These are phyloP conservation scores for Thuidium tamariscinum DNA, from an alignment of 225 moss, liverwort and hornwort species.

Conservation along the genomic window DNA sequence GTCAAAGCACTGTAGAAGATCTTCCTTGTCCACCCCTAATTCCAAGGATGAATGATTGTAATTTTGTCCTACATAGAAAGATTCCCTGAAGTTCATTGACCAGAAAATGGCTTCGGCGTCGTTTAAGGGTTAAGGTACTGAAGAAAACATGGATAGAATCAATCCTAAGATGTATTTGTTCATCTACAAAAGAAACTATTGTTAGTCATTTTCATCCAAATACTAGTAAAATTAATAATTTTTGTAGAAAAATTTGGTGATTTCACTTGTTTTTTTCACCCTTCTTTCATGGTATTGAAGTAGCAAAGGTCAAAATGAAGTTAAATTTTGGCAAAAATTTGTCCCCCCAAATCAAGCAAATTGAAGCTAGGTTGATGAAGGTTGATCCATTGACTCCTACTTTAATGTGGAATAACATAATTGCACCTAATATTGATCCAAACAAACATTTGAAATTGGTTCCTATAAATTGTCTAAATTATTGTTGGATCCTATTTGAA, in stretches of 20 bases:
- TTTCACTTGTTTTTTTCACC: background rate
- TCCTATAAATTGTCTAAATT: background rate
- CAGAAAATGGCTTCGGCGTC: too few relatives aligned
- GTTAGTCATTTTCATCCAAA: background rate
- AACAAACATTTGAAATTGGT: background rate
- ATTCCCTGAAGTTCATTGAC: too few relatives aligned
- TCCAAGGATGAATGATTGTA: too few relatives aligned
- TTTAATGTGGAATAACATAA: background rate
- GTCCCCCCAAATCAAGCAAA: accelerated
- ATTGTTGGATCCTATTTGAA: background rate
- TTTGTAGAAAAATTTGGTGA: background rate
- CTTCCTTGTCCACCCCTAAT: too few relatives aligned
- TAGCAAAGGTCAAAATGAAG: background rate
- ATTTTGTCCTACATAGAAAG: too few relatives aligned
- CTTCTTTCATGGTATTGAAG: background rate
- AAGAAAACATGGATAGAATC: too few relatives aligned
- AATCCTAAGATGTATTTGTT: too few relatives aligned
- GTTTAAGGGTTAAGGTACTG: too few relatives aligned
- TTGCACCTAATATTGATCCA: background rate
- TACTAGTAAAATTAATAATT: background rate
- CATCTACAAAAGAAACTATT: too few relatives aligned
- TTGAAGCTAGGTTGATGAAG: background rate
- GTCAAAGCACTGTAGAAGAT: too few relatives aligned
- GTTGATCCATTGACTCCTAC: background rate
- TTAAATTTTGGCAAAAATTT: background rate